phyloP scores from a whole-genome alignment of 2,329 filamentous ascomycete genomes.

The Fonsecaea nubica region DNA sequence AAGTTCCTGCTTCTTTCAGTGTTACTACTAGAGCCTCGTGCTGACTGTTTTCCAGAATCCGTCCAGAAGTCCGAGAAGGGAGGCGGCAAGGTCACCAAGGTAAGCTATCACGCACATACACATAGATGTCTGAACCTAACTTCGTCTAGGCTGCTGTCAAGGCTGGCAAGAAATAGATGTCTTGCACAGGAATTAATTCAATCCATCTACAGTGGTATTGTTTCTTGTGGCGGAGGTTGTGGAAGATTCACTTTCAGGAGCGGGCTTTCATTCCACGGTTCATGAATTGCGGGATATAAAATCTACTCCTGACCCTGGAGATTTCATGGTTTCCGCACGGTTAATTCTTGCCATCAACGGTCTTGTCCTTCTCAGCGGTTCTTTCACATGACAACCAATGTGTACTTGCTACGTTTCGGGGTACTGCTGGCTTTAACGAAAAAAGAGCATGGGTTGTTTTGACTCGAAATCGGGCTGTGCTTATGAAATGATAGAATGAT shows the following conservation, averaged over 20 bases:
- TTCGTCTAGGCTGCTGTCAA: constrained; percentile 30
- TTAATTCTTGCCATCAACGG: constrained; percentile 22
- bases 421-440: constrained; percentile 20
- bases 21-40: constrained; percentile 58
- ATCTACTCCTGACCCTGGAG: constrained; percentile 20
- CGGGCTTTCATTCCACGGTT: constrained; percentile 13
- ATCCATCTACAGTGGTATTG: constrained; percentile 24
- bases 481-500: constrained; percentile 27
- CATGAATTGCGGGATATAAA: constrained; percentile 9
- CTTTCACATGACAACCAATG: constrained; percentile 10
- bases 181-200: constrained; percentile 21
- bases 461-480: constrained; percentile 14
- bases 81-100: constrained; percentile 65
- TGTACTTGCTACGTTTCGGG: constrained; percentile 25
- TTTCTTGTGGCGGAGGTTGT: constrained; percentile 26
- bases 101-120: constrained; percentile 54
- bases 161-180: constrained; percentile 39
- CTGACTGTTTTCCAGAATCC: constrained; percentile 59
- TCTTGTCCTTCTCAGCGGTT: constrained; percentile 17
- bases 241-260: constrained; percentile 27
- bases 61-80: constrained; percentile 48
- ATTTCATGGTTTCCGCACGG: constrained; percentile 24
- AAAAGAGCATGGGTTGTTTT: constrained; percentile 12
- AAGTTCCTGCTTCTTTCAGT: constrained; percentile 5
- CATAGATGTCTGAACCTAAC: background rate